phyloP scores from a whole-genome alignment of 371 early-diverging fungal genomes.

The Mortierella sp. region DNA sequence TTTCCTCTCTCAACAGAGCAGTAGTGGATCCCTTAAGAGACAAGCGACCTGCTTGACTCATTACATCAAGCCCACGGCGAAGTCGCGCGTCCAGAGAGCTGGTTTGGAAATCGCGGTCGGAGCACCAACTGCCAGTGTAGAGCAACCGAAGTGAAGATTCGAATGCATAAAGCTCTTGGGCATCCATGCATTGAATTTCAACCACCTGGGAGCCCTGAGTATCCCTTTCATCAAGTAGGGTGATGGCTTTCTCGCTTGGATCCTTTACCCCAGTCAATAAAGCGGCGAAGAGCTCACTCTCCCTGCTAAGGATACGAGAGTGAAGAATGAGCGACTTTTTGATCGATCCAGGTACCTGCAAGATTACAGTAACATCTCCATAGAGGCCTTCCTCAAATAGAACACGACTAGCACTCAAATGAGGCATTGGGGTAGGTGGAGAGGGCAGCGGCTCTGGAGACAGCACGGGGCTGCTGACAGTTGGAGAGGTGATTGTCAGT shows the following conservation, averaged over 20 bases:
- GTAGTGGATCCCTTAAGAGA: conserved; percentile 44
- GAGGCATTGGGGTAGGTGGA: conserved; percentile 46
- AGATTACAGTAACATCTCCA: conserved; percentile 44
- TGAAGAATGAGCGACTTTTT: conserved; percentile 46
- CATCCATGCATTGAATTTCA: conserved; percentile 51
- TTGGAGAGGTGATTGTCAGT: conserved; percentile 37
- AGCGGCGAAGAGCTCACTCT: conserved; percentile 44
- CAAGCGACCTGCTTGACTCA: conserved; percentile 42
- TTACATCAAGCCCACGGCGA: conserved; percentile 55
- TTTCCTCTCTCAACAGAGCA: conserved; percentile 43
- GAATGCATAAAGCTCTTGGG: conserved; percentile 48
- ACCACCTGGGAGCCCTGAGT: conserved; percentile 37
- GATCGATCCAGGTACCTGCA: conserved; percentile 45
- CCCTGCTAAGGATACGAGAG: conserved; percentile 38
- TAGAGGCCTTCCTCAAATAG: conserved; percentile 56
- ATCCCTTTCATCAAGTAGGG: conserved; percentile 39
- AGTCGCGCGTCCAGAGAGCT: conserved; percentile 45
- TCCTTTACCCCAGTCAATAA: conserved; percentile 35
- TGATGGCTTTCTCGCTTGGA: conserved; percentile 37
- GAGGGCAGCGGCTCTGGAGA: conserved; percentile 41
- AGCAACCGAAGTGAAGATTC: conserved; percentile 51
- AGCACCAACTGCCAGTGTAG: conserved; percentile 55
- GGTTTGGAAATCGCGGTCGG: conserved; percentile 55
- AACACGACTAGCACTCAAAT: conserved; percentile 56
- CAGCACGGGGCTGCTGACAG: conserved; percentile 32